phyloP scores from a whole-genome alignment of 495 filamentous ascomycete genomes.

The Aspergillus diversus region DNA sequence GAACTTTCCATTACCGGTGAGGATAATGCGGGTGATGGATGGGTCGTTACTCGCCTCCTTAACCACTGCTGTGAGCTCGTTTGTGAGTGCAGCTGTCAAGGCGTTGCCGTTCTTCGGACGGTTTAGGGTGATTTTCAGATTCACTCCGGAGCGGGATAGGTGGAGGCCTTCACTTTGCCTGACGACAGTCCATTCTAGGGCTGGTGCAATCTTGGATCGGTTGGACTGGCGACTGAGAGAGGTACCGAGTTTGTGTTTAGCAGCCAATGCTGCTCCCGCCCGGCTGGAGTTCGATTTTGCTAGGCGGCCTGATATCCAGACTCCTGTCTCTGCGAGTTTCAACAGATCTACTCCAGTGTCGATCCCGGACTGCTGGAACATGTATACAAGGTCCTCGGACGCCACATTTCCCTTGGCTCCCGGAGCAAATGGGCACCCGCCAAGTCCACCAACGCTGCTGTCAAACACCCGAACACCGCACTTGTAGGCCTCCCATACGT shows the following conservation, averaged over 20 bases:
- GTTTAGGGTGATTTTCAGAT: conserved; percentile 38
- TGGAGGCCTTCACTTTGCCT: conserved; percentile 19
- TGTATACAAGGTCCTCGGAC: conserved; percentile 46
- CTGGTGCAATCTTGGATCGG: background rate
- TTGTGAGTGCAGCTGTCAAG: conserved; percentile 35
- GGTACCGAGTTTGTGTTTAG: conserved; percentile 16
- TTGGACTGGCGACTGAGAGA: background rate
- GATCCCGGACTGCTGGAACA: conserved; percentile 45
- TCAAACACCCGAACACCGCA: conserved; percentile 49
- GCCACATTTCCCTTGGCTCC: conserved; percentile 52
- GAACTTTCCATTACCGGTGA: conserved; percentile 39
- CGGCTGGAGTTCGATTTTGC: conserved; percentile 33
- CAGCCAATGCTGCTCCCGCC: conserved; percentile 34
- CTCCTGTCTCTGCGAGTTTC: conserved; percentile 36
- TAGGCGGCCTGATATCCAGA: conserved; percentile 44
- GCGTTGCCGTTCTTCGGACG: conserved; percentile 41
- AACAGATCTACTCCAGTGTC: conserved; percentile 42
- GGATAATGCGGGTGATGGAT: conserved; percentile 34
- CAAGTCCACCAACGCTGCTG: conserved; percentile 47
- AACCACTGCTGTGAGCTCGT: conserved; percentile 29
- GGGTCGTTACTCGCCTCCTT: conserved; percentile 24
- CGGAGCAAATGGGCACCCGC: conserved; percentile 51
- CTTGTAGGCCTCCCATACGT: conserved; percentile 46
- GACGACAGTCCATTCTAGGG: conserved; percentile 21
- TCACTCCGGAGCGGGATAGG: conserved; percentile 31